A percentile compares a stretch with the other conserved stretches of the same genome.
phyloP scores from a whole-genome alignment of 192 early-diverging fungal species.

The Coemansia furcata region DNA sequence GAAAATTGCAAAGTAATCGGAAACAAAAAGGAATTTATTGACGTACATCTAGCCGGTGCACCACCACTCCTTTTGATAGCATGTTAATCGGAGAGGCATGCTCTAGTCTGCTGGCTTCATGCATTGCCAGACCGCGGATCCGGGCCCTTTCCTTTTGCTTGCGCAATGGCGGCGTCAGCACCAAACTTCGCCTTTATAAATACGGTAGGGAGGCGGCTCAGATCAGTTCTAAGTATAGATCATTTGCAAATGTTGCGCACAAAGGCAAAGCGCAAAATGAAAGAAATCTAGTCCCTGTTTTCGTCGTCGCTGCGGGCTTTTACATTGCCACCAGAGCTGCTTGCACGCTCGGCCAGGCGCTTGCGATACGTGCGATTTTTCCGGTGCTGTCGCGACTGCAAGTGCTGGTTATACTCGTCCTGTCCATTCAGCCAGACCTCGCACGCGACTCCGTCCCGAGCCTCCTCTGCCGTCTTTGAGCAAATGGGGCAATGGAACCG shows the following conservation, averaged over 20 bases:
- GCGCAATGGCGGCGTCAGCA: background rate
- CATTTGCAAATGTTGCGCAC: background rate
- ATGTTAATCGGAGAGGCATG: background rate
- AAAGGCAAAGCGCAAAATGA: background rate
- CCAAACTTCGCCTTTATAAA: background rate
- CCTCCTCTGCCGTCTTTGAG: conserved; percentile 42
- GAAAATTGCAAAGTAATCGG: background rate
- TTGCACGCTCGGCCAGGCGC: conserved; percentile 5
- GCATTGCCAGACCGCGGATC: background rate
- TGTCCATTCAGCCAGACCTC: conserved; percentile 68
- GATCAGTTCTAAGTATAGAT: background rate
- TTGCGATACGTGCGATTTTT: conserved; percentile 46
- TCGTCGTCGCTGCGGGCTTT: background rate
- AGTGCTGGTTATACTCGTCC: conserved; percentile 72
- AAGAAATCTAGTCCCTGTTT: background rate
- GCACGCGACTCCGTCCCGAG: conserved; percentile 36
- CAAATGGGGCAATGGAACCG: conserved; percentile 73
- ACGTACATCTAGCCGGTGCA: background rate
- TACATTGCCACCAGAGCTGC: background rate
- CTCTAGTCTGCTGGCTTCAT: background rate
- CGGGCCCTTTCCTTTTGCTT: background rate
- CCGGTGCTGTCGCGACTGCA: conserved; percentile 64
- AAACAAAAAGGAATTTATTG: background rate
- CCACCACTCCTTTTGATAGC: background rate
- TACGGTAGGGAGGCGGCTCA: background rate